Evolutionary conservation across 2,329 filamentous ascomycete species (phyloP).

Genomic region (Xylaria sp.): DNA sequence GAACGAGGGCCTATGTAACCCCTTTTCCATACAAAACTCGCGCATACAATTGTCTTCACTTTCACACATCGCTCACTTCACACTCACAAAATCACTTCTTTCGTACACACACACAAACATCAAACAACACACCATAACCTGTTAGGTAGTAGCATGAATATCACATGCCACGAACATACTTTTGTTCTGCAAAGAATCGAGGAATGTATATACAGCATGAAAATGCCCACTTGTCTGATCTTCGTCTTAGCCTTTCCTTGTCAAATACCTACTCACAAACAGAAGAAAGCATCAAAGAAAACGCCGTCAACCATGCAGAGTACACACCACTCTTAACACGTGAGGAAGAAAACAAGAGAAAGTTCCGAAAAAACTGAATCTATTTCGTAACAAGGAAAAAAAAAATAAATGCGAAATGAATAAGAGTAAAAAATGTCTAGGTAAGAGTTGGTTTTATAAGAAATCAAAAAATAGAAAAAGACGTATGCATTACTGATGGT

Average conservation of each 20-base stretch:
- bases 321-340: conserved; percentile 8
- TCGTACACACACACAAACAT: no score
- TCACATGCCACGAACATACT: no score
- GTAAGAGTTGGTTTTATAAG: not conserved
- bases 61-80: no score
- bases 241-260: no score
- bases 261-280: conserved; percentile 1
- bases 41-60: not conserved
- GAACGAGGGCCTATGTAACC: not conserved
- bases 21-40: not conserved
- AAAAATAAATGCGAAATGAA: not conserved
- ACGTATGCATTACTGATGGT: not conserved
- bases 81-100: no score
- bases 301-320: conserved; percentile 27
- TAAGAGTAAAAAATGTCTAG: not conserved
- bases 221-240: no score
- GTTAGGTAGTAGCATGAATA: no score
- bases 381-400: conserved; percentile 11
- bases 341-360: not conserved
- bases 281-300: conserved; percentile 1
- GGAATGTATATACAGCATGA: no score
- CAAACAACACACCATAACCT: no score
- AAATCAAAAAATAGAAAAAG: not conserved
- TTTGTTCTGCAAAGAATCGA: no score
- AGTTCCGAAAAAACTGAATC: not conserved